A percentile compares a stretch with the other conserved stretches of the same genome.
phyloP scores from a whole-genome alignment of 164 flowering plant species.

The Liriodendron chinense region DNA sequence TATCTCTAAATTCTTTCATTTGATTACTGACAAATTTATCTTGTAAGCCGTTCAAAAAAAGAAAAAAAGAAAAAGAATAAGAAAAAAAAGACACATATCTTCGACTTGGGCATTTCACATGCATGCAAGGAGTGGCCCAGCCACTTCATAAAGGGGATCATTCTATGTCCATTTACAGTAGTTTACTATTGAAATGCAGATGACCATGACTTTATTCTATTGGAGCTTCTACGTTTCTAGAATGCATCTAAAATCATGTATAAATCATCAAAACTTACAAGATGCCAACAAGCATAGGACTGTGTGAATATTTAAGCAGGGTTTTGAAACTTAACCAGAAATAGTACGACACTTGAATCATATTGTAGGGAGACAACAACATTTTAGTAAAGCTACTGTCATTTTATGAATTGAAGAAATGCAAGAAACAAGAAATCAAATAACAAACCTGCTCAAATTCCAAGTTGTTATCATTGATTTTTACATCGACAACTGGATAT shows the following conservation, averaged over 20 bases:
- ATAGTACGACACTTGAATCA: neutral
- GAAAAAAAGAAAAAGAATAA: too few species aligned
- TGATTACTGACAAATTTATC: too few species aligned
- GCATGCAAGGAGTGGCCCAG: too few species aligned
- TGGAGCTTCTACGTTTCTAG: neutral
- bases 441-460: slow-evolving; percentile 81
- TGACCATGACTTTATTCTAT: neutral
- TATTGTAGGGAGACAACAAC: neutral
- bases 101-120: too few species aligned
- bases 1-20: too few species aligned
- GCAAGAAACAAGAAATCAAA: neutral
- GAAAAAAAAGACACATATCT: too few species aligned
- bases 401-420: too few species aligned
- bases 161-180: too few species aligned
- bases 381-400: neutral
- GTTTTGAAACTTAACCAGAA: neutral
- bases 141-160: neutral
- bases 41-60: too few species aligned
- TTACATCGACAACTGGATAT: slow-evolving; percentile 83
- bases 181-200: neutral
- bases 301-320: neutral
- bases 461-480: slow-evolving; percentile 52
- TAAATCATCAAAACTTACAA: neutral
- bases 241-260: neutral
- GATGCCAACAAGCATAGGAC: neutral